A percentile compares a stretch with the other conserved stretches of the same genome.
Evolutionary conservation across 2,329 filamentous ascomycete species (phyloP).

Genomic region (Tolypocladium album): DNA sequence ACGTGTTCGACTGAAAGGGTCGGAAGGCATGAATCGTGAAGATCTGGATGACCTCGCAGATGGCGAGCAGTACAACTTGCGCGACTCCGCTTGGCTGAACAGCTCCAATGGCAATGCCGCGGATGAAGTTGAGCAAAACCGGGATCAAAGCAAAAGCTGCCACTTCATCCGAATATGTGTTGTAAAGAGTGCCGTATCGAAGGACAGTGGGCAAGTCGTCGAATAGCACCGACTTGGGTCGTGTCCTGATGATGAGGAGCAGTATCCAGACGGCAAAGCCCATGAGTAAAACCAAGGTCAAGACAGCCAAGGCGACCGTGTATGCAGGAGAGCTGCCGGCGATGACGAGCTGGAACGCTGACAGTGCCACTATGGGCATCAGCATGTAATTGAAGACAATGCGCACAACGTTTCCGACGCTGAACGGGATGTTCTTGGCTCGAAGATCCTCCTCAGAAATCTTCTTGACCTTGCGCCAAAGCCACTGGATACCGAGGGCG

Average conservation of each 20-base stretch:
- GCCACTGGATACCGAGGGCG: constrained; percentile 68
- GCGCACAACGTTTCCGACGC: constrained; percentile 66
- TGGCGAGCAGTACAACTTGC: constrained; percentile 82
- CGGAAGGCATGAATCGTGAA: constrained; percentile 81
- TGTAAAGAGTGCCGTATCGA: constrained; percentile 87
- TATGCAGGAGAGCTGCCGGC: constrained; percentile 56
- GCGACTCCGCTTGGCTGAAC: constrained; percentile 88
- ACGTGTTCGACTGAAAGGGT: constrained; percentile 82
- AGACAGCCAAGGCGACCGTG: constrained; percentile 61
- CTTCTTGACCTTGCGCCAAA: constrained; percentile 59
- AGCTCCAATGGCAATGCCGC: constrained; percentile 83
- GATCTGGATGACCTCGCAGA: constrained; percentile 86
- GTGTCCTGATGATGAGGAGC: constrained; percentile 66
- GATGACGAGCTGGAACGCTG: constrained; percentile 83
- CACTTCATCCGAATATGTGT: constrained; percentile 91
- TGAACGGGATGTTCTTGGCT: constrained; percentile 85
- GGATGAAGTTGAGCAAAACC: constrained; percentile 71
- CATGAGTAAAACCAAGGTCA: constrained; percentile 64
- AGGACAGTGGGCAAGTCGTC: constrained; percentile 87
- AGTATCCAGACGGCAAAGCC: constrained; percentile 71
- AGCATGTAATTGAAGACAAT: constrained; percentile 90
- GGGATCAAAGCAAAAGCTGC: constrained; percentile 85
- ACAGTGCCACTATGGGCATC: constrained; percentile 74
- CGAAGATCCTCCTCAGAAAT: constrained; percentile 78
- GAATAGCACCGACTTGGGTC: constrained; percentile 78